phyloP scores from a whole-genome alignment of 2,329 filamentous ascomycete species.

The Epicoccum sorghinum region DNA sequence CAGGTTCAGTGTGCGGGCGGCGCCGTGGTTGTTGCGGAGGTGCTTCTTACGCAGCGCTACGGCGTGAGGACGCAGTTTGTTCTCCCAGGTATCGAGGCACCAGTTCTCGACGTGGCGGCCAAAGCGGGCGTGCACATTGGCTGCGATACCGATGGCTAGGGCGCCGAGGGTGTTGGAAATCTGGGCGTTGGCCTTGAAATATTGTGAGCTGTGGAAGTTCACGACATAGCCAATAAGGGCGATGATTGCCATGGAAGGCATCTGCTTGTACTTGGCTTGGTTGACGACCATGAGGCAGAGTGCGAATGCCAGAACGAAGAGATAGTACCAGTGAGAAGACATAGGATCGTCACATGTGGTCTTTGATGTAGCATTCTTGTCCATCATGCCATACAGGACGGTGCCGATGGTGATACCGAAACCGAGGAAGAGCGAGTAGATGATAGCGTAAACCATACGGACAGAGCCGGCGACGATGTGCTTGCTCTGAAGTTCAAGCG shows the following conservation, averaged over 20 bases:
- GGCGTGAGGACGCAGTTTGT: conserved; percentile 52
- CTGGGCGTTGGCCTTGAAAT: conserved; percentile 73
- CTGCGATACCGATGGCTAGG: conserved; percentile 75
- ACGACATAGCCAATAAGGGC: conserved; percentile 75
- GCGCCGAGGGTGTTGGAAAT: conserved; percentile 80
- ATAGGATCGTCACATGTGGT: conserved; percentile 55
- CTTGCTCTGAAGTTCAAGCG: conserved; percentile 56
- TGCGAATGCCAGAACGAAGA: conserved; percentile 76
- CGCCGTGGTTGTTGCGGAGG: conserved; percentile 28
- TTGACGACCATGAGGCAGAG: conserved; percentile 78
- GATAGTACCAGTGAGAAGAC: conserved; percentile 64
- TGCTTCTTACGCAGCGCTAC: conserved; percentile 36
- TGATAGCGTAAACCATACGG: conserved; percentile 60
- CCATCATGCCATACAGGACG: conserved; percentile 56
- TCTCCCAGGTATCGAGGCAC: conserved; percentile 61
- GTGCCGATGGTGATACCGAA: conserved; percentile 60
- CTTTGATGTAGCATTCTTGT: conserved; percentile 53
- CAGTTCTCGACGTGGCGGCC: conserved; percentile 64
- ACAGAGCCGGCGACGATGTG: conserved; percentile 58
- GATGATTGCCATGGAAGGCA: conserved; percentile 76
- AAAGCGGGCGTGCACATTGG: conserved; percentile 78
- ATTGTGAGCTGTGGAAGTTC: conserved; percentile 72
- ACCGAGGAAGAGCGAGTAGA: conserved; percentile 59
- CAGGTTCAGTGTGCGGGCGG: background rate
- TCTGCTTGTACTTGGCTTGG: conserved; percentile 79